Conservation (phyloP, 805 yeast species). For the Candida endomychidarum region DNA sequence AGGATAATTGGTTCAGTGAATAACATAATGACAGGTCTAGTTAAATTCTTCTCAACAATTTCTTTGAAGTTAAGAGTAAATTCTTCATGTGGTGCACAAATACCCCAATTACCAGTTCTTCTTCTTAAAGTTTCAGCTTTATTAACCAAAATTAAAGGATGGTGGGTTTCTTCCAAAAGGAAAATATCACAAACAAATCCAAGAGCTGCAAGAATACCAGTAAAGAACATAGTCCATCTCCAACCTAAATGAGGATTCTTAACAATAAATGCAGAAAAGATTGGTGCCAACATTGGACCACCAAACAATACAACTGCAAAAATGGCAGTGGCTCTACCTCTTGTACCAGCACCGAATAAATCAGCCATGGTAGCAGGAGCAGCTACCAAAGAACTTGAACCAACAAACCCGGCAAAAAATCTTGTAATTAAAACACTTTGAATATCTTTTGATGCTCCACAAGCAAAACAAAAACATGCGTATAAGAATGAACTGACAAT, state of each 20-base stretch:
- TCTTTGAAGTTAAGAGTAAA: constrained; percentile 28
- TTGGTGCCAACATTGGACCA: constrained; percentile 84
- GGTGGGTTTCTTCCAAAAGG: constrained; percentile 40
- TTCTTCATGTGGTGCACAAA: constrained; percentile 40
- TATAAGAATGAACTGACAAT: constrained; percentile 40
- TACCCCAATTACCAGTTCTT: constrained; percentile 43
- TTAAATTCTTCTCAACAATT: constrained; percentile 34
- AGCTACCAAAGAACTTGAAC: constrained; percentile 83
- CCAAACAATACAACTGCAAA: constrained; percentile 72
- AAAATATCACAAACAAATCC: constrained; percentile 34
- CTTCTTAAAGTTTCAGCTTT: constrained; percentile 39
- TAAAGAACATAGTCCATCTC: constrained; percentile 59
- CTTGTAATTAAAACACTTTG: constrained; percentile 78
- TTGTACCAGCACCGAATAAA: constrained; percentile 58
- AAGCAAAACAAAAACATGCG: constrained; percentile 53
- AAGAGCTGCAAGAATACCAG: constrained; percentile 38
- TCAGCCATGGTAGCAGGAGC: constrained; percentile 87
- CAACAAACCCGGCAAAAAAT: constrained; percentile 76
- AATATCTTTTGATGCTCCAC: constrained; percentile 74
- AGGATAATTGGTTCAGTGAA: constrained; percentile 43
- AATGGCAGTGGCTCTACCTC: constrained; percentile 75
- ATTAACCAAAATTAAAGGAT: constrained; percentile 32
- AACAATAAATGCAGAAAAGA: constrained; percentile 47
- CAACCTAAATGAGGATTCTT: constrained; percentile 44
- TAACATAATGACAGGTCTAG: constrained; percentile 41